These are phyloP conservation scores for Pyronema domesticum DNA, from an alignment of 495 filamentous ascomycete species.

Conservation along the genomic window DNA sequence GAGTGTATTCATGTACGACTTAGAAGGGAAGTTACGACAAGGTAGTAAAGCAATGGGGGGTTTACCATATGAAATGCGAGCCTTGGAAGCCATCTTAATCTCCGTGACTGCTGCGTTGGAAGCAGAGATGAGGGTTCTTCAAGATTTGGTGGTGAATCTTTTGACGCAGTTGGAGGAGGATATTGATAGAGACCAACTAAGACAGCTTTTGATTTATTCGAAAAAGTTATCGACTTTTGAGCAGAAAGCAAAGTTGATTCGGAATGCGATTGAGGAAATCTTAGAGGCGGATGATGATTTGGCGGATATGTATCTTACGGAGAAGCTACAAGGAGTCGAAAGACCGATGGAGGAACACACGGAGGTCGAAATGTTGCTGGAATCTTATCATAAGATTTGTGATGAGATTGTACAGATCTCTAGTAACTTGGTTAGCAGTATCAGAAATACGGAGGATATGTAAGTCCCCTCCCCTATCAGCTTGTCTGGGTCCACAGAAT, in stretches of 20 bases:
- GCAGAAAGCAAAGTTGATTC: conserved; percentile 84
- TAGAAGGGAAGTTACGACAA: conserved; percentile 44
- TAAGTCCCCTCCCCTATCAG: no score
- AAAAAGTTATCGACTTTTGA: conserved; percentile 95
- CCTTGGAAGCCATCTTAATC: conserved; percentile 64
- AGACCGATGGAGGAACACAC: conserved; percentile 79
- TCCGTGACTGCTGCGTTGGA: conserved; percentile 76
- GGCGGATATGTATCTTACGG: conserved; percentile 82
- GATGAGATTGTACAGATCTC: conserved; percentile 95
- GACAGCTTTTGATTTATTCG: conserved; percentile 76
- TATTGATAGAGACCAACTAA: conserved; percentile 84
- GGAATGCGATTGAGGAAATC: conserved; percentile 87
- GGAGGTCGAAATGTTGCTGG: conserved; percentile 88
- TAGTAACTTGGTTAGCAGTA: conserved; percentile 82
- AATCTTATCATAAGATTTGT: conserved; percentile 92
- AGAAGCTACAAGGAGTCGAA: conserved; percentile 55
- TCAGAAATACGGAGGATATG: conserved; percentile 98
- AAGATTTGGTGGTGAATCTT: conserved; percentile 77
- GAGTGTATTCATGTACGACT: conserved; percentile 90
- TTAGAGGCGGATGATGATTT: conserved; percentile 96
- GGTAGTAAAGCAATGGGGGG: conserved; percentile 34
- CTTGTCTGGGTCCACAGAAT: no score
- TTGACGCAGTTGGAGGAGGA: conserved; percentile 86
- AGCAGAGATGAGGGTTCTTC: conserved; percentile 78
- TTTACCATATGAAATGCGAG: conserved; percentile 53